Evolutionary conservation across 257 asterid genomes (phyloP), one percentile per base, ranked within the genome.

Genomic region (Eustoma russellianum): DNA sequence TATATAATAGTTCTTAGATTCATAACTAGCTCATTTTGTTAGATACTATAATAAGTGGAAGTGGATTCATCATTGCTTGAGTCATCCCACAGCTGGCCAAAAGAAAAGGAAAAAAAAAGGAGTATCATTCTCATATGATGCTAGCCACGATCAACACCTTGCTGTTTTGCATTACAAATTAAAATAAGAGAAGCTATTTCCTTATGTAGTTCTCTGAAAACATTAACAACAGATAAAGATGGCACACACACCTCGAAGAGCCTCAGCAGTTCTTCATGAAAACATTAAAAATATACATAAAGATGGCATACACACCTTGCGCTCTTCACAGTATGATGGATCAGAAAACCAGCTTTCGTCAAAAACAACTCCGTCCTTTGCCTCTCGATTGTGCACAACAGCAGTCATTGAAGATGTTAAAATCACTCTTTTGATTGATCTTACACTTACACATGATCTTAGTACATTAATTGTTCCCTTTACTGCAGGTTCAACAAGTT

Each of bases 331-430:
- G 56, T 72, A 57, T 9, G 8, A 44, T 15, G 82, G 79, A 50
- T 85, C 94, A 0, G 92, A 79, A 48, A 64, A 68, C 83, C 88
- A 85, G 24, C 85, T 77, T 54, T 85, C 95, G 40, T 78, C 92
- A 3, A 79, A 50, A 13, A 70, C 38, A 7, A 30, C 66, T 47
- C 61, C 74, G 5, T 69, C 63, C 13, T 45, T 66, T 6, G 65
- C 33, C 11, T 56, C 55, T 13, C 49, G 13, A 13, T 67, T 77
- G 61, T 2, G 7, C 13, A 53, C 7, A 15, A 72, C 65, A 2
- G 92, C 60, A 17, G 66, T 66, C 5, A 60, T 58, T 0, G 87
- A 77, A 45, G 92, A 79, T 38, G 92, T 77, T 38, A 82, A 6
- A 33, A 82, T 74, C 33, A 74, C 85, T 28, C 87, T 64, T 52